A percentile compares a stretch with the other conserved stretches of the same genome.
Evolutionary conservation across 495 filamentous ascomycete species (phyloP).

Genomic region (Mytilinidion resinicola): DNA sequence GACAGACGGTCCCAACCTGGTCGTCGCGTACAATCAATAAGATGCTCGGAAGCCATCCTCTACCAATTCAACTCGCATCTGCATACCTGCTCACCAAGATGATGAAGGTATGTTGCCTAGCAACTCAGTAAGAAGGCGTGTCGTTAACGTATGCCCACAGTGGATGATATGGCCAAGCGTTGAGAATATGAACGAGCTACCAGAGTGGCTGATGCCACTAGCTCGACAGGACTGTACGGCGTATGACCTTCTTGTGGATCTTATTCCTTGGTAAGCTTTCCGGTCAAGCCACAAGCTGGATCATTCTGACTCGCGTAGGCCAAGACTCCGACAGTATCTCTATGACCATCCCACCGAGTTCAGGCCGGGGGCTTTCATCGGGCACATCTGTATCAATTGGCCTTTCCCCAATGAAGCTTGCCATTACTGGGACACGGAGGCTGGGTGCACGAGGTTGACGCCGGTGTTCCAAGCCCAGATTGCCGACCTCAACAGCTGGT

Average conservation of each 20-base stretch:
- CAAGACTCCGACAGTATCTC: constrained; percentile 18
- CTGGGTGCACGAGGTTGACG: constrained; percentile 16
- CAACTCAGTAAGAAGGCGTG: background rate
- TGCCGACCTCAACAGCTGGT: constrained; percentile 18
- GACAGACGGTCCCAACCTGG: constrained; percentile 20
- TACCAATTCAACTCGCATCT: constrained; percentile 19
- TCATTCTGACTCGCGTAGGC: constrained; percentile 9
- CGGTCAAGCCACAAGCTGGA: background rate
- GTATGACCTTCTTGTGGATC: constrained; percentile 20
- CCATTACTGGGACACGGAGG: constrained; percentile 23
- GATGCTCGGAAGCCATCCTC: constrained; percentile 2
- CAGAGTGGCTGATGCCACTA: constrained; percentile 25
- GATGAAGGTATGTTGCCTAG: constrained; percentile 15
- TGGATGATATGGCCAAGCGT: constrained; percentile 26
- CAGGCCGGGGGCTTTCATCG: constrained; percentile 15
- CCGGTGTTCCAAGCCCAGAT: constrained; percentile 20
- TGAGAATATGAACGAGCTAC: constrained; percentile 24
- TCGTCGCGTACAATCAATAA: constrained; percentile 16
- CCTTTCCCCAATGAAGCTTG: constrained; percentile 20
- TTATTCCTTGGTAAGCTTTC: constrained; percentile 18
- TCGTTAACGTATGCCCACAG: background rate
- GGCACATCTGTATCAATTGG: constrained; percentile 12
- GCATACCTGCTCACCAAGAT: constrained; percentile 22
- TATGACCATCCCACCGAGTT: constrained; percentile 20
- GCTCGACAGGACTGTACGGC: constrained; percentile 14